Evolutionary conservation across 495 filamentous ascomycete genomes (phyloP).

Genomic region (Bacidia rubella): DNA sequence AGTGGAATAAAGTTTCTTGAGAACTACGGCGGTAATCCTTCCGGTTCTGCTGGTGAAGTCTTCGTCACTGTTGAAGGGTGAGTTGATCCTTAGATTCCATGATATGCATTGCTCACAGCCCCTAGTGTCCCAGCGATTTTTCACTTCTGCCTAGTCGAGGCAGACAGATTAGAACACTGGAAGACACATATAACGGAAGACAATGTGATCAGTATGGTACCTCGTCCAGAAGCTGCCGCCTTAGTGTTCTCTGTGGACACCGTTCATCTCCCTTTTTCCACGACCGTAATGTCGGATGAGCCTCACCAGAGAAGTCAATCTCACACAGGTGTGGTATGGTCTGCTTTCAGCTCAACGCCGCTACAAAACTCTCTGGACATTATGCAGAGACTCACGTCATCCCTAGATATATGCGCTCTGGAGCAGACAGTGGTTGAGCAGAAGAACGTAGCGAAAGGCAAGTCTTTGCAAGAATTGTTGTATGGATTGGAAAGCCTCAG

Average conservation of each 20-base stretch:
- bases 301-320: neutral
- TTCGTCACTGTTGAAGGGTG: slow-evolving; percentile 61
- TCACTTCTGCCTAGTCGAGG: slow-evolving; percentile 34
- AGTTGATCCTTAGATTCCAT: slow-evolving; percentile 13
- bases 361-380: neutral
- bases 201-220: slow-evolving; percentile 46
- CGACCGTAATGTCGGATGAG: slow-evolving; percentile 22
- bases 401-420: slow-evolving; percentile 2
- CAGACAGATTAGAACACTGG: slow-evolving; percentile 31
- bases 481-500: slow-evolving; percentile 62
- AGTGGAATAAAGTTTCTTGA: slow-evolving; percentile 30
- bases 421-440: neutral
- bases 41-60: slow-evolving; percentile 23
- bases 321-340: neutral
- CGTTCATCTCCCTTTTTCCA: slow-evolving; percentile 30
- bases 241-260: slow-evolving; percentile 46
- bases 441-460: slow-evolving; percentile 3
- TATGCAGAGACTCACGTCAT: neutral
- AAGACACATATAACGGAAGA: slow-evolving; percentile 38
- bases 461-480: slow-evolving; percentile 35
- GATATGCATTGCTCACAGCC: slow-evolving; percentile 17
- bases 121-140: slow-evolving; percentile 37
- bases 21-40: neutral
- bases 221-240: slow-evolving; percentile 22
- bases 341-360: neutral